These are phyloP conservation scores for Mycena galericulata DNA, from an alignment of 768 basidiomycete genomes.

Conservation along the genomic window DNA sequence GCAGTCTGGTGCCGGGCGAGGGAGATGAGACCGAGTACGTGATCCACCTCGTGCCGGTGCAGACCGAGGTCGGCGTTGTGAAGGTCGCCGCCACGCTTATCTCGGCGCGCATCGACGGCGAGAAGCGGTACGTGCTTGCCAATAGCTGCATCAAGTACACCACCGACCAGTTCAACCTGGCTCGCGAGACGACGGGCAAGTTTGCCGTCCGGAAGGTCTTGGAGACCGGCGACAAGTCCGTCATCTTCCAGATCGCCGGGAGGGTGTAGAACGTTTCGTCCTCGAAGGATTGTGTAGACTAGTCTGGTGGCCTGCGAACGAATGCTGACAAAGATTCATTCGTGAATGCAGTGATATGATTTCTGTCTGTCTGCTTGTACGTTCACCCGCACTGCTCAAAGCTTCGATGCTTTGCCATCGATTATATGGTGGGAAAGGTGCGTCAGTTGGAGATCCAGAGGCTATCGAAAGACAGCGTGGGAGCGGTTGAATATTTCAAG, in stretches of 20 bases:
- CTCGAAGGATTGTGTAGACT: no score
- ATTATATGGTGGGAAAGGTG: no score
- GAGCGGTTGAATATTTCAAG: no score
- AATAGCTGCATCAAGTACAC: slow-evolving; percentile 12
- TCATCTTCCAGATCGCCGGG: background rate
- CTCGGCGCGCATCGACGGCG: background rate
- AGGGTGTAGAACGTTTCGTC: slow-evolving; percentile 6
- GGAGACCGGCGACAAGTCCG: slow-evolving; percentile 6
- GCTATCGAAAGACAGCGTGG: no score
- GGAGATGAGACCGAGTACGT: slow-evolving; percentile 6
- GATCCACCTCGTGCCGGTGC: slow-evolving; percentile 3
- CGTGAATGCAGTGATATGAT: no score
- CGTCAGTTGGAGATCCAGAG: no score
- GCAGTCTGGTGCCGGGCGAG: slow-evolving; percentile 1
- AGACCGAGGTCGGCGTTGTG: slow-evolving; percentile 3
- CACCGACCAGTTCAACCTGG: background rate
- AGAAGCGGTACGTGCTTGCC: slow-evolving; percentile 3
- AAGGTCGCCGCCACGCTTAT: slow-evolving; percentile 1
- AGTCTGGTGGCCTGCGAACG: no score
- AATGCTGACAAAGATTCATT: no score
- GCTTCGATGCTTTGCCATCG: no score
- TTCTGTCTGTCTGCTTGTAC: no score
- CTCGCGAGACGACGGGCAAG: slow-evolving; percentile 1
- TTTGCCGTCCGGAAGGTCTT: slow-evolving; percentile 5
- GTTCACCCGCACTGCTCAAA: no score